Conservation (phyloP, 2,329 filamentous ascomycete species). For the Fusarium staphyleae region DNA sequence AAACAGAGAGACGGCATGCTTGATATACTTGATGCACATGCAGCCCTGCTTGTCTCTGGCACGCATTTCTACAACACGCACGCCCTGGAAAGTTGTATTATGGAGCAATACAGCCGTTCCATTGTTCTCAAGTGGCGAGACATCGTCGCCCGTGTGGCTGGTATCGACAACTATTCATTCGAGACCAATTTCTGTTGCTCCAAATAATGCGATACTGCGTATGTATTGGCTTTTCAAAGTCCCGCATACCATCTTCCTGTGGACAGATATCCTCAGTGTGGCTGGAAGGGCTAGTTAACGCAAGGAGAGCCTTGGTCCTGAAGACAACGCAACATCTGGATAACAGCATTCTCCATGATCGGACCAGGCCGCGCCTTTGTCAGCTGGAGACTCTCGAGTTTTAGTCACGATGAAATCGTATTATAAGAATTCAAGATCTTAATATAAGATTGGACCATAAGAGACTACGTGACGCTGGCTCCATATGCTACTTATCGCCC, state of each 20-base stretch:
- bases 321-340: too few relatives aligned
- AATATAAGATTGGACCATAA: too few relatives aligned
- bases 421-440: too few relatives aligned
- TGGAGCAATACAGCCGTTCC: background rate
- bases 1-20: background rate
- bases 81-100: background rate
- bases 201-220: slow-evolving; percentile 8
- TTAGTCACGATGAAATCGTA: too few relatives aligned
- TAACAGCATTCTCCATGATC: too few relatives aligned
- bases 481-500: too few relatives aligned
- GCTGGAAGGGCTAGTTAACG: slow-evolving; percentile 8
- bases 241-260: slow-evolving; percentile 3
- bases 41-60: slow-evolving; percentile 13
- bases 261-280: background rate
- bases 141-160: slow-evolving; percentile 21
- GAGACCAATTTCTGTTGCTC: background rate
- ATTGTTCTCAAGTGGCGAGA: slow-evolving; percentile 27
- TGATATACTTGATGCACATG: slow-evolving; percentile 27
- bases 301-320: slow-evolving; percentile 13
- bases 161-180: background rate
- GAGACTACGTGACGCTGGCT: too few relatives aligned
- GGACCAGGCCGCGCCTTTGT: too few relatives aligned
- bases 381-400: too few relatives aligned
- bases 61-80: slow-evolving; percentile 5
- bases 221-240: background rate